These are phyloP conservation scores for Hypoxylon crocopeplum DNA, from an alignment of 495 filamentous ascomycete genomes.

Conservation along the genomic window DNA sequence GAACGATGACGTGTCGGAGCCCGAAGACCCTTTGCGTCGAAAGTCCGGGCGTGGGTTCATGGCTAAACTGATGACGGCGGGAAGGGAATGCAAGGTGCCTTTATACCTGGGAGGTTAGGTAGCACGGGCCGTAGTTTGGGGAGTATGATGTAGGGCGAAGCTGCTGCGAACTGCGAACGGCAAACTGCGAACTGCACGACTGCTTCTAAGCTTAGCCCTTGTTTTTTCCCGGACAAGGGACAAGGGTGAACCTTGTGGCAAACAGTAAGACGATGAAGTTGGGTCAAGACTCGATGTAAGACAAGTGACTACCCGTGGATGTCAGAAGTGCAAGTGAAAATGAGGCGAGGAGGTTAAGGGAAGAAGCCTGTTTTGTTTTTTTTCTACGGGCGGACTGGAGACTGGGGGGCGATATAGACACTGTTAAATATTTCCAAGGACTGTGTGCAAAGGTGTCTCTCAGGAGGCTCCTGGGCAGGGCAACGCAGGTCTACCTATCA, in stretches of 20 bases:
- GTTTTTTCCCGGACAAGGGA: not conserved
- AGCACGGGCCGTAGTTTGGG: no score
- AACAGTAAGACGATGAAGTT: conserved; percentile 4
- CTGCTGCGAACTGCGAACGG: not conserved
- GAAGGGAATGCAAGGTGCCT: conserved; percentile 1
- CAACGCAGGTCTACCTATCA: conserved; percentile 30
- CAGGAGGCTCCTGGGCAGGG: conserved; percentile 31
- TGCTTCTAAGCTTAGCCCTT: conserved; percentile 12
- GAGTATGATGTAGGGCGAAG: not conserved
- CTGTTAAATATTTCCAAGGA: conserved; percentile 26
- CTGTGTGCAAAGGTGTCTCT: conserved; percentile 1
- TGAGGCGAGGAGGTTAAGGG: conserved; percentile 21
- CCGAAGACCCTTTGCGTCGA: conserved; percentile 16
- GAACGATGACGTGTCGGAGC: conserved; percentile 36
- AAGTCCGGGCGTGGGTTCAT: conserved; percentile 24
- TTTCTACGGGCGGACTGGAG: no score
- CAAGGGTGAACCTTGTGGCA: conserved; percentile 25
- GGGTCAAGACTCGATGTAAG: not conserved
- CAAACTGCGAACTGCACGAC: not conserved
- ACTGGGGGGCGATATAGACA: conserved; percentile 22
- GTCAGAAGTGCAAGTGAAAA: conserved; percentile 4
- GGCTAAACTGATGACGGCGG: not conserved
- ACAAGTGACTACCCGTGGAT: not conserved
- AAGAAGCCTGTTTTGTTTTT: conserved; percentile 3
- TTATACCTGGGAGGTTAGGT: conserved; percentile 1